Conservation (phyloP, 208 protist species). For the Leishmania aethiopica region DNA sequence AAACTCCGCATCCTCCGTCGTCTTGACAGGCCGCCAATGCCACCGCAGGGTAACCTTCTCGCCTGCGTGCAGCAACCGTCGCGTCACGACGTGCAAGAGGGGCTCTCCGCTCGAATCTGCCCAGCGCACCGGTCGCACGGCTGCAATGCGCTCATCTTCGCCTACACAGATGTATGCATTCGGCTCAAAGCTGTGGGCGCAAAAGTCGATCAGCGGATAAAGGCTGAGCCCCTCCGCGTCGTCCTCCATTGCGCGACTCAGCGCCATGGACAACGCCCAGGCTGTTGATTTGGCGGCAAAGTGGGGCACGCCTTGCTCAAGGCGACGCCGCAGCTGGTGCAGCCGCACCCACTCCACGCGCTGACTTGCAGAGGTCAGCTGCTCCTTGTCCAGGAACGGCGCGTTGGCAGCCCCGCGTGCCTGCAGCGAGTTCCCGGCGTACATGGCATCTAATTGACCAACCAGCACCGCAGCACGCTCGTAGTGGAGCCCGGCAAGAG, state of each 20-base stretch:
- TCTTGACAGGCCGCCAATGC: constrained; percentile 38
- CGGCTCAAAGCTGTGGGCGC: constrained; percentile 64
- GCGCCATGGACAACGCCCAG: constrained; percentile 85
- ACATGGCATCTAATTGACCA: constrained; percentile 62
- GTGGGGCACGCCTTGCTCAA: constrained; percentile 83
- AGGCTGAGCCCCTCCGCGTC: constrained; percentile 58
- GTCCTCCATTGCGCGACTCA: constrained; percentile 61
- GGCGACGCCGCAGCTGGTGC: constrained; percentile 49
- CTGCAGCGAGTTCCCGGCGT: constrained; percentile 76
- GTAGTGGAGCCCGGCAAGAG: constrained; percentile 15
- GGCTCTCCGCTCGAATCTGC: constrained; percentile 39
- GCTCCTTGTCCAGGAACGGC: constrained; percentile 66
- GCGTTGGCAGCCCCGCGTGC: constrained; percentile 68
- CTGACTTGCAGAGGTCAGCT: constrained; percentile 40
- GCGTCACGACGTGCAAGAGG: constrained; percentile 65
- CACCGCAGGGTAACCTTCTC: constrained; percentile 67
- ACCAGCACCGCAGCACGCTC: constrained; percentile 24
- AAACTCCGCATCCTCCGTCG: constrained; percentile 68
- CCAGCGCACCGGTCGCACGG: constrained; percentile 22
- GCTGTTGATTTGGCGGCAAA: constrained; percentile 75
- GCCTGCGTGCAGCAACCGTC: constrained; percentile 39
- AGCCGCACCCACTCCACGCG: constrained; percentile 72
- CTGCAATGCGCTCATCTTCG: constrained; percentile 1
- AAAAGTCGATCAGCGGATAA: constrained; percentile 87
- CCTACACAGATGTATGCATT: constrained; percentile 41